A percentile compares a stretch with the other conserved stretches of the same genome.
phyloP scores from a whole-genome alignment of 768 basidiomycete genomes.

The Termitomyces sp. region DNA sequence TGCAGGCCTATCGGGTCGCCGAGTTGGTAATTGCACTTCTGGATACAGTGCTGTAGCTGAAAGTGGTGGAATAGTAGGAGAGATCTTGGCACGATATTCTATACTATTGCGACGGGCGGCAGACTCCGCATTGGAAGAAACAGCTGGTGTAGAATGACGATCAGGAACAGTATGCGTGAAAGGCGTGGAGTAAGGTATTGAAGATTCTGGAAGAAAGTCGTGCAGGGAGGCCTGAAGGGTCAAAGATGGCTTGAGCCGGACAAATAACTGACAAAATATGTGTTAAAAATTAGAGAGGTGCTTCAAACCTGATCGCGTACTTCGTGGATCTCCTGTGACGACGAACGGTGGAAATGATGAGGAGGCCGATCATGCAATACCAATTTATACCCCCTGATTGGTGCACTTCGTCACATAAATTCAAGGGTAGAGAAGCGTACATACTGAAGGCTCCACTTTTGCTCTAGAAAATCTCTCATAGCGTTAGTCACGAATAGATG shows the following conservation, averaged over 20 bases:
- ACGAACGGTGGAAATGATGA: conserved; percentile 68
- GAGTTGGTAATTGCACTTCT: conserved; percentile 33
- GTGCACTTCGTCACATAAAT: neutral
- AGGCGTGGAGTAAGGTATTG: conserved; percentile 52
- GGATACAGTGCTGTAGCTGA: conserved; percentile 24
- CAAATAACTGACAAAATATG: conserved; percentile 37
- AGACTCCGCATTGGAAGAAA: conserved; percentile 6
- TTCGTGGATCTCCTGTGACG: conserved; percentile 70
- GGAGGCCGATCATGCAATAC: conserved; percentile 92
- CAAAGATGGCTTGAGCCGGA: conserved; percentile 36
- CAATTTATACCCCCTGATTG: conserved; percentile 62
- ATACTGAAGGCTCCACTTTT: conserved; percentile 74
- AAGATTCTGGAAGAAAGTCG: conserved; percentile 47
- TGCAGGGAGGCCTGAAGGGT: conserved; percentile 25
- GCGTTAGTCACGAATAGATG: conserved; percentile 92
- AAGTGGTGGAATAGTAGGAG: conserved; percentile 17
- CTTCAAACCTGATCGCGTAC: conserved; percentile 29
- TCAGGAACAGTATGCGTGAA: conserved; percentile 44
- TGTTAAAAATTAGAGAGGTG: neutral
- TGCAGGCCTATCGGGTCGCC: conserved; percentile 73
- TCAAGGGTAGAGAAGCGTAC: conserved; percentile 19
- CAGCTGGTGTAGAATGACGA: conserved; percentile 14
- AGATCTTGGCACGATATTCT: conserved; percentile 10
- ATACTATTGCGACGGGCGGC: conserved; percentile 8
- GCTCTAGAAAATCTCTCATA: conserved; percentile 67